Evolutionary conservation across 768 basidiomycete genomes (phyloP), one percentile per base, ranked within the genome.

Genomic region (Amanita molliuscula): DNA sequence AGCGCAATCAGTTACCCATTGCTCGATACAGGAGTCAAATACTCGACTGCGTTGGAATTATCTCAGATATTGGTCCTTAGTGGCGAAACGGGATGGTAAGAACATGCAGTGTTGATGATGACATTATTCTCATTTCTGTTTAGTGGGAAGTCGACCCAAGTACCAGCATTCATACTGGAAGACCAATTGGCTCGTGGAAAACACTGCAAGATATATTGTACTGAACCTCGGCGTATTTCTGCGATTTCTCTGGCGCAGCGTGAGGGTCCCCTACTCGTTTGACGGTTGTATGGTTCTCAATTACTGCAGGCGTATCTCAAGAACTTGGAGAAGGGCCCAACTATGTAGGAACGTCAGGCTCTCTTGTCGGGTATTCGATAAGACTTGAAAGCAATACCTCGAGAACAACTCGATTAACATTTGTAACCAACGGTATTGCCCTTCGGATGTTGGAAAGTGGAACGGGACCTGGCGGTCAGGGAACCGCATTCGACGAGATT

Each of bases 141-240:
- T 55, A 93, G 92, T 59, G 95, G 95, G 7, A 99, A 99, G 69
- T 96, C 93, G 2, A 98, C 95, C 0, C 95, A 98, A 68, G 79
- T 97, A 3, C 95, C 95, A 3, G 76, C 85, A 0, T 98, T 93
- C 67, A 85, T 98, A 55, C 76, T 99, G 8, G 95, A 99, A 63
- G 83, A 94, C 59, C 80, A 86, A 47, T 76, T 97, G 18, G 77
- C 83, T 4, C 76, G 74, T 53, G 96, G 94, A 21, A 78, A 73
- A 57, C 75, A 76, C 48, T 95, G 91, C 72, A 95, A 85, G 64
- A 87, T 99, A 58, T 91, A 81, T 59, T 95, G 92, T 56, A 97
- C 95, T 4, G 94, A 98, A 60, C 95, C 95, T 4, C 79, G 95
- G 38, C 81, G 95, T 36, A 98, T 98, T 55, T 94, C 92, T 48